A percentile compares a stretch with the other conserved stretches of the same genome.
Evolutionary conservation across 2,329 filamentous ascomycete species (phyloP).

Genomic region (Sordariomycetes sp.): DNA sequence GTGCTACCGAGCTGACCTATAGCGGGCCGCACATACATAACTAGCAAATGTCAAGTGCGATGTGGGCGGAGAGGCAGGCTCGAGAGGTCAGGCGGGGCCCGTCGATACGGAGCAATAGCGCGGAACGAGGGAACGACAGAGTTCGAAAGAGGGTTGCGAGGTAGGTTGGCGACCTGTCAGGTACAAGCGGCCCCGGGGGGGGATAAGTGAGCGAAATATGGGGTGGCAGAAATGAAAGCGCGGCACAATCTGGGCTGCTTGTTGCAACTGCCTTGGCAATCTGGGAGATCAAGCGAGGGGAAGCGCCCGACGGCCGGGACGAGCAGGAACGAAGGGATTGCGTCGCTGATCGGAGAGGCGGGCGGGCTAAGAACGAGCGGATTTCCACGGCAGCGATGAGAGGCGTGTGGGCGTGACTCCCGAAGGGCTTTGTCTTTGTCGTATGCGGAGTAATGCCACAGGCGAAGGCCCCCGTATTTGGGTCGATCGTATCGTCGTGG

Average conservation of each 20-base stretch:
- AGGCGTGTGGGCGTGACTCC: constrained; percentile 7
- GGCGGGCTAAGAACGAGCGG: not conserved
- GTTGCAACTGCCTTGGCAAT: constrained; percentile 4
- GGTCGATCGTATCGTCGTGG: not conserved
- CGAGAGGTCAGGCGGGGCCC: not conserved
- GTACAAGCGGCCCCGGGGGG: not conserved
- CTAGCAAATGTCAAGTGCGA: not conserved
- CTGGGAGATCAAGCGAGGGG: constrained; percentile 2
- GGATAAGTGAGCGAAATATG: not conserved
- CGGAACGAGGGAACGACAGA: not conserved
- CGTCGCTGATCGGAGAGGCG: not conserved
- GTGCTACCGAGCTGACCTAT: constrained; percentile 2
- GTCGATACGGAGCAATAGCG: not conserved
- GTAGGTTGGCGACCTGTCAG: not conserved
- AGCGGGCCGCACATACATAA: not conserved
- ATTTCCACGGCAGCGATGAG: not conserved
- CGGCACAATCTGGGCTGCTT: not conserved
- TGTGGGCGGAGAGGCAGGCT: not conserved
- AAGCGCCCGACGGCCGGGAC: not conserved
- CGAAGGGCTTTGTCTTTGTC: constrained; percentile 15
- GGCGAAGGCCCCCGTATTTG: constrained; percentile 16
- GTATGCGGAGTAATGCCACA: constrained; percentile 11
- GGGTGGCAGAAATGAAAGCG: not conserved
- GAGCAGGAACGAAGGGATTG: not conserved
- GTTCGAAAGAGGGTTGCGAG: not conserved